Base-by-base conservation (phyloP, 1,284 basidiomycete genomes). In the Puccinia brachypodii region DNA sequence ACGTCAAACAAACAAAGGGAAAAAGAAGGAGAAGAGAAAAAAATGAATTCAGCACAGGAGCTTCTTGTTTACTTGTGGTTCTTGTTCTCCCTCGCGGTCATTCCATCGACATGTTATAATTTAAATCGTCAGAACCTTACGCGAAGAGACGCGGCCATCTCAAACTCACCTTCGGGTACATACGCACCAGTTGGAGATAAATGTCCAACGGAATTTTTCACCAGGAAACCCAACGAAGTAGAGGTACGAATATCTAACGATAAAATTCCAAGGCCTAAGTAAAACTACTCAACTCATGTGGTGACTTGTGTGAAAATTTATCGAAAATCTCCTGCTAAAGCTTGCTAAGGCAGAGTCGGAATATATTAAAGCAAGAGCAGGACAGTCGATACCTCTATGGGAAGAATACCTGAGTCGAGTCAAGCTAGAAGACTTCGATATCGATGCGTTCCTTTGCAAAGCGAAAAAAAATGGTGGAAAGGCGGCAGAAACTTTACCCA, bases 321-420 rank as follows among this genome's bases (percentile, higher is more conserved):
- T 66, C 25, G 62, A 28, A 40, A n/a, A n/a, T n/a, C n/a, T n/a
- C 38, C 25, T 42, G 76, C 60, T 31, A 28, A 16, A 50, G 25
- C 42, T 64, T 31, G 25, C 38, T 8, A n/a, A 31, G n/a, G 44
- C 64, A 13, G 78, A 80, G 58, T 44, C 25, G 16, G 58, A 31
- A 4, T 80, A 80, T 42, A 31, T 80, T 28, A 62, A 42, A 13
- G 33, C 56, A 60, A 80, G 60, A 64, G 31, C 68, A 28, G n/a
- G 16, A 72, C n/a, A 62, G 0, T 72, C 78, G 13, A 73, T 73
- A 44, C 53, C 78, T 7, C n/a, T 62, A 28, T 80, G 78, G 78
- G 56, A 56, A 50, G 38, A 73, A 50, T 80, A 80, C 44, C 31
- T 80, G 25, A 11, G 14, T 33, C 68, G 50, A 60, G 78, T 80